Base-by-base conservation (phyloP, 768 basidiomycete species). In the Amanita brunnescens region DNA sequence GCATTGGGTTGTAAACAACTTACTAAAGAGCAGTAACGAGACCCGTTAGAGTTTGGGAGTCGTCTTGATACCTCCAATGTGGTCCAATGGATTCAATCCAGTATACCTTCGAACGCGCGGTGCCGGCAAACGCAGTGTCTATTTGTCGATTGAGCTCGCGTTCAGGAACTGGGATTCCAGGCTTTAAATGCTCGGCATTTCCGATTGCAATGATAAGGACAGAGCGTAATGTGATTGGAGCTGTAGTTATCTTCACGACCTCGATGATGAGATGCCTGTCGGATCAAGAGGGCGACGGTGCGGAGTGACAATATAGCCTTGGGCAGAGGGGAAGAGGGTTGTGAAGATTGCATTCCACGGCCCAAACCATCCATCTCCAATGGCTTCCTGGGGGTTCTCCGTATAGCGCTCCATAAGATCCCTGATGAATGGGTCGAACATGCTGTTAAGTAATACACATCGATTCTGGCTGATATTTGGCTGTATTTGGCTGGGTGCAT, bases 1-100 rank as follows among this genome's bases (percentile, higher is more conserved):
- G 39, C 39, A 41, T 41, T 41, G 21, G 39, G 18, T 41, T 41
- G 18, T 41, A 41, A 41, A 41, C 39, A 41, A 20, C 39, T 41
- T 41, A 23, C 39, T 41, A 41, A 41, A 41, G 6, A 41, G 39
- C 39, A 41, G 39, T 12, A 16, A 44, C 43, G 26, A 44, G 42
- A 44, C 24, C 23, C 24, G 21, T n/a, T 26, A 44, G 24, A 26
- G 42, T 44, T 44, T 44, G 42, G 42, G 26, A 26, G 42, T 44
- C 42, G 24, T 44, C 23, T 26, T 57, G 54, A 37, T 59, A 57
- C 49, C 52, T 55, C 58, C 58, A 59, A 54, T 59, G 58, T 34
- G 58, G 56, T 37, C 58, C 57, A 52, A 59, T 56, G 10, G 45
- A 30, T 42, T 49, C 56, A 37, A 59, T 57, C 58, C 57, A 59